Conservation (phyloP, 2,329 filamentous ascomycete species). For the Penicillium sp. region DNA sequence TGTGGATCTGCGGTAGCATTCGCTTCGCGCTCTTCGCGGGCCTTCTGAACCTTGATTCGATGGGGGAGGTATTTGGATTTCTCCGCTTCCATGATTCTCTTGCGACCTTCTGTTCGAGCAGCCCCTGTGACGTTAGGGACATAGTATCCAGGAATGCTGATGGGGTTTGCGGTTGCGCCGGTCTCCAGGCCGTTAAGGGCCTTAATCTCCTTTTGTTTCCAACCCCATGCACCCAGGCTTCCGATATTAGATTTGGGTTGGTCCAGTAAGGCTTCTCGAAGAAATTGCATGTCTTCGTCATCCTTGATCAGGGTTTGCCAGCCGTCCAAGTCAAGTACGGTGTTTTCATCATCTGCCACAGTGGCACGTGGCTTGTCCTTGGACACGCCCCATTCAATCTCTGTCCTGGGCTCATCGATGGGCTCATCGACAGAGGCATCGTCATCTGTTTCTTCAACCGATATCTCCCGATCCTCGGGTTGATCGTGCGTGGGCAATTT, state of each 20-base stretch:
- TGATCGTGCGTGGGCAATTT: constrained; percentile 8
- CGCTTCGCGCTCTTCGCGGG: constrained; percentile 83
- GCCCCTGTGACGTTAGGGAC: constrained; percentile 82
- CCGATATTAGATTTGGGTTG: constrained; percentile 53
- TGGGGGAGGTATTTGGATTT: constrained; percentile 98
- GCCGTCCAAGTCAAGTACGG: constrained; percentile 70
- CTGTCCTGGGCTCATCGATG: constrained; percentile 43
- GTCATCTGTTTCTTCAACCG: constrained; percentile 1
- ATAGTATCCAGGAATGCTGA: constrained; percentile 69
- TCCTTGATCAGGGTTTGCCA: constrained; percentile 71
- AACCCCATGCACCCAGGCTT: constrained; percentile 66
- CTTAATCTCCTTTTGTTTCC: constrained; percentile 73
- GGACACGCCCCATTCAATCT: constrained; percentile 64
- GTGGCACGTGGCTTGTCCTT: constrained; percentile 62
- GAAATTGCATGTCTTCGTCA: constrained; percentile 64
- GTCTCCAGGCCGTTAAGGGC: constrained; percentile 63
- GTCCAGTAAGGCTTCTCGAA: constrained; percentile 54
- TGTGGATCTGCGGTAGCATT: constrained; percentile 66
- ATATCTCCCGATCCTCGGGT: not conserved
- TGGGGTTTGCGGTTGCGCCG: constrained; percentile 55
- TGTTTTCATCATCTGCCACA: constrained; percentile 65
- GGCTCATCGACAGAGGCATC: constrained; percentile 14
- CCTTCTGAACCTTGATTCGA: constrained; percentile 92
- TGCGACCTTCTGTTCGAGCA: constrained; percentile 88
- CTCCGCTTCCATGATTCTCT: constrained; percentile 94